These are phyloP conservation scores for Xanthoconium separans DNA, from an alignment of 1,284 basidiomycete genomes.

Conservation along the genomic window DNA sequence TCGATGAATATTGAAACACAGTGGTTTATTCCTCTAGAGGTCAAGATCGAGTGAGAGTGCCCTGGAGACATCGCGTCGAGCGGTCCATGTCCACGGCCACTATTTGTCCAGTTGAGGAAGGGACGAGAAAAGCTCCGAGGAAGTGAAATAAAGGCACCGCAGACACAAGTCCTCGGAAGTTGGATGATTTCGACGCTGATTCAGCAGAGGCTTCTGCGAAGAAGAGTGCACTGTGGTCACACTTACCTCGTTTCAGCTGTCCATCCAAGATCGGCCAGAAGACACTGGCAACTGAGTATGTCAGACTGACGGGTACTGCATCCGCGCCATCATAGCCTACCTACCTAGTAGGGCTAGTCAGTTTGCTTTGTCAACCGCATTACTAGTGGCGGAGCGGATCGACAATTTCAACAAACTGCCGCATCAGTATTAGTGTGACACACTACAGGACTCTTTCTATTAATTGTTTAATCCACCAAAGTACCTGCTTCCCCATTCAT, in stretches of 20 bases:
- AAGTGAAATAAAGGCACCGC: not conserved
- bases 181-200: not conserved
- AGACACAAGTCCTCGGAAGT: slow-evolving; percentile 5
- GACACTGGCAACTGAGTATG: not conserved
- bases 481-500: too few species aligned
- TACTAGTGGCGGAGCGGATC: too few species aligned
- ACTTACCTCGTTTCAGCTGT: slow-evolving; percentile 3
- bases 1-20: not conserved
- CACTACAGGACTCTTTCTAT: too few species aligned
- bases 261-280: not conserved
- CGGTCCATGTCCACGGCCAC: not conserved
- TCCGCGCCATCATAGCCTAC: too few species aligned
- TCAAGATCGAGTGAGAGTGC: too few species aligned
- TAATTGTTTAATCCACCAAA: too few species aligned
- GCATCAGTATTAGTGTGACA: too few species aligned
- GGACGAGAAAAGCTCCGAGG: not conserved
- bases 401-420: too few species aligned
- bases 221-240: not conserved
- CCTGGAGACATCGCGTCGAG: not conserved
- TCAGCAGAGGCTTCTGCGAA: not conserved
- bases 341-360: too few species aligned
- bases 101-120: not conserved
- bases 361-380: too few species aligned
- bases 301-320: not conserved
- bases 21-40: not conserved